phyloP scores from a whole-genome alignment of 805 yeast genomes.

The Teunomyces cretensis region DNA sequence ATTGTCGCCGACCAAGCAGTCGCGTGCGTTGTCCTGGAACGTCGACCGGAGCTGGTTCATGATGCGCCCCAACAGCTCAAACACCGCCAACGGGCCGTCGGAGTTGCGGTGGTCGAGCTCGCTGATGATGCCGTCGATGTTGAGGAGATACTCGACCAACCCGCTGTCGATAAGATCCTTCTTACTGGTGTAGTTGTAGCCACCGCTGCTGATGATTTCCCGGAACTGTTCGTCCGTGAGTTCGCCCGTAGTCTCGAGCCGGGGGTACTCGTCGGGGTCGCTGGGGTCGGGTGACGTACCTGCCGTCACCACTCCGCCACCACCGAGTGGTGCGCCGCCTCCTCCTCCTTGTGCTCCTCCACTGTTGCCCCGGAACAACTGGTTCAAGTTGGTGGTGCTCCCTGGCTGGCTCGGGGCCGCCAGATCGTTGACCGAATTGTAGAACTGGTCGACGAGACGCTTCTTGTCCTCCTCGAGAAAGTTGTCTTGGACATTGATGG shows the following conservation, averaged over 20 bases:
- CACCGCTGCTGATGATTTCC: constrained; percentile 19
- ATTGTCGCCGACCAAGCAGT: background rate
- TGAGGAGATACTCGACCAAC: constrained; percentile 25
- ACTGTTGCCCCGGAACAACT: background rate
- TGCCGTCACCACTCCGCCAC: too few species aligned
- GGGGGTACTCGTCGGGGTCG: background rate
- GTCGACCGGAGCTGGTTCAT: constrained; percentile 2
- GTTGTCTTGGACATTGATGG: background rate
- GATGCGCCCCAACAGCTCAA: constrained; percentile 6
- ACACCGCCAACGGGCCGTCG: background rate
- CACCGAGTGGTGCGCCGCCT: too few species aligned
- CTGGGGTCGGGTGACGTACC: background rate
- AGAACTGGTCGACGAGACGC: constrained; percentile 43
- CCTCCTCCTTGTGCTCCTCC: too few species aligned
- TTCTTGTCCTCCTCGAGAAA: constrained; percentile 21
- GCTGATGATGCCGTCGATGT: constrained; percentile 25
- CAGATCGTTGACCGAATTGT: constrained; percentile 23
- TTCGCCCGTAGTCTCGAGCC: constrained; percentile 1
- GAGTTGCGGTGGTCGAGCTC: constrained; percentile 9
- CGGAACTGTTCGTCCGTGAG: constrained; percentile 13
- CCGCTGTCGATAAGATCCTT: constrained; percentile 22
- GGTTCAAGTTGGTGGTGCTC: background rate
- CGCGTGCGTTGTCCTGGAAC: background rate
- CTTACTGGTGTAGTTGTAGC: constrained; percentile 14
- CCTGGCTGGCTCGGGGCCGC: background rate